Evolutionary conservation across 495 filamentous ascomycete species (phyloP), one percentile per base, ranked within the genome.

Genomic region (Physcia stellaris): DNA sequence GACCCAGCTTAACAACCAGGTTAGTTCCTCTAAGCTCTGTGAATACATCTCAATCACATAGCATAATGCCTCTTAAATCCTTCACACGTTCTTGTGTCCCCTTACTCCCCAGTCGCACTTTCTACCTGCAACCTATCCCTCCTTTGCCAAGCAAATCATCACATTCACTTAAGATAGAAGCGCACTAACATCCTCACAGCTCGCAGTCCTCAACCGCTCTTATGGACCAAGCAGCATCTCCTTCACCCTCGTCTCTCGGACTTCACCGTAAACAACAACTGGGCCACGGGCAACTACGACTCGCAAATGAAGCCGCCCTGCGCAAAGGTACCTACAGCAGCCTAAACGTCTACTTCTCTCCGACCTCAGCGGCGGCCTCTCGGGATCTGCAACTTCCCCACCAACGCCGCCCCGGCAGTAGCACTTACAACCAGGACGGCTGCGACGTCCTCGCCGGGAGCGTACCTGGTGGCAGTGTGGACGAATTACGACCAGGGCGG

Each of bases 261-360:
- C 15, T 80, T 81, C 43, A 79, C 77, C 9, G 65, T 80, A 44
- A 86, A 82, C 49, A 77, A 82, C 42, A 63, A 68, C 6, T 79
- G 80, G 47, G 65, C 84, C 17, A 65, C 68, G 5, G 67, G 71
- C 24, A 51, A 69, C 11, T 73, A 81, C 30, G 80, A 81, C 24
- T 41, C 66, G 4, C 66, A 70, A 1, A 68, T 78, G 48, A 86
- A 84, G 43, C 73, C 9, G 62, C 71, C 2, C 65, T 86, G 1
- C 74, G 79, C n/a, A 56, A 52, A 45, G 67, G 67, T 30, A 64
- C 39, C 38, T 71, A 71, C 43, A 46, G 39, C 23, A 63, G 61
- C 6, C 48, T 71, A 7, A 71, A 71, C 46, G 54, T 71, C 6
- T 71, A 69, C 36, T 69, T 69, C 48, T 41, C 68, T 19, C 66